Percentiles rank a stretch among this genome's conserved stretches.
Conservation (phyloP, 2,329 filamentous ascomycete genomes). For the Fonsecaea multimorphosa region DNA sequence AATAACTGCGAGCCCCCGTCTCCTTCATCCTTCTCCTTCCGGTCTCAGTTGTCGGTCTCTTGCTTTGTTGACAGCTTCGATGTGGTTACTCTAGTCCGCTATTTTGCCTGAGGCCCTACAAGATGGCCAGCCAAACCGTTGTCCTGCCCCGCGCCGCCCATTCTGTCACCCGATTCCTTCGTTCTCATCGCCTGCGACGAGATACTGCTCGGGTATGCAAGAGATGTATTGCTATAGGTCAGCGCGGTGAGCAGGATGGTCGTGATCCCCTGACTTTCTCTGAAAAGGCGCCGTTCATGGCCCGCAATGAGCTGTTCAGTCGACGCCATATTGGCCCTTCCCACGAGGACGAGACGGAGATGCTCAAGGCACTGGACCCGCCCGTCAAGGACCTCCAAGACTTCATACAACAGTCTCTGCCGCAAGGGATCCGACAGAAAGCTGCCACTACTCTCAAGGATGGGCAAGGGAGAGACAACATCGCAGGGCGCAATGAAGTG, state of each 20-base stretch:
- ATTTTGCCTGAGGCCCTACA: neutral
- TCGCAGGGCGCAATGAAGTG: constrained; percentile 53
- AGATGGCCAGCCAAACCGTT: constrained; percentile 11
- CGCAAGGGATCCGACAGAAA: constrained; percentile 74
- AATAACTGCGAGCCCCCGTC: neutral
- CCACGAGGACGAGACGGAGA: constrained; percentile 86
- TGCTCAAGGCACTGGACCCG: constrained; percentile 80
- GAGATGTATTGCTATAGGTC: constrained; percentile 25
- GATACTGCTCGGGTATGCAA: constrained; percentile 23
- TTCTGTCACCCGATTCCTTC: constrained; percentile 24
- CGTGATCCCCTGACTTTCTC: neutral
- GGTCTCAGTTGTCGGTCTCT: neutral
- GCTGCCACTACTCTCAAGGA: constrained; percentile 54
- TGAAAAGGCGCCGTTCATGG: constrained; percentile 14
- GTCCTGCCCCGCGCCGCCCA: constrained; percentile 12
- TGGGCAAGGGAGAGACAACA: constrained; percentile 49
- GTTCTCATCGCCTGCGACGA: constrained; percentile 11
- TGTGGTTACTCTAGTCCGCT: constrained; percentile 1
- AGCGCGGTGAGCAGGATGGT: constrained; percentile 9
- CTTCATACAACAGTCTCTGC: constrained; percentile 84
- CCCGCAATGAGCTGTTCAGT: constrained; percentile 30
- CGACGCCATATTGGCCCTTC: constrained; percentile 92
- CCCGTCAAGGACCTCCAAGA: constrained; percentile 76
- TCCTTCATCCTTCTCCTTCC: neutral
- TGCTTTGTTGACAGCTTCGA: neutral